These are phyloP conservation scores for Sporodiniella umbellata DNA, from an alignment of 371 early-diverging fungal genomes.

Conservation along the genomic window DNA sequence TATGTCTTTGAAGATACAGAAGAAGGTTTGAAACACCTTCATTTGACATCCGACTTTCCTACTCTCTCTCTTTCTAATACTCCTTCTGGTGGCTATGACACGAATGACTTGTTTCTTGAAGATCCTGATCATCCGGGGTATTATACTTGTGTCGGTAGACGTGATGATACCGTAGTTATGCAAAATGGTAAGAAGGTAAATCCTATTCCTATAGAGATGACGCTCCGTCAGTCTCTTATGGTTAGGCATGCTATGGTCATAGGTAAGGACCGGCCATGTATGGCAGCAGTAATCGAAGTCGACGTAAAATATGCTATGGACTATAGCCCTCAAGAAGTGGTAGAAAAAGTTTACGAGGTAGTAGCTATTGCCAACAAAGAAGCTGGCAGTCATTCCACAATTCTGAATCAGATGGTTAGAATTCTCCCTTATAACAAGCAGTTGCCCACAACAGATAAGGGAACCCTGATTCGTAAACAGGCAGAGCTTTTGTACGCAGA, in stretches of 20 bases:
- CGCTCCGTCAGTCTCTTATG: slow-evolving; percentile 15
- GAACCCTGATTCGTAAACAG: slow-evolving; percentile 22
- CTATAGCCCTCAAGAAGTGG: slow-evolving; percentile 13
- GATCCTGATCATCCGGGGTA: slow-evolving; percentile 9
- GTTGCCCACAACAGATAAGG: slow-evolving; percentile 32
- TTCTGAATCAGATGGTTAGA: slow-evolving; percentile 37
- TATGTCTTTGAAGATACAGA: slow-evolving; percentile 1
- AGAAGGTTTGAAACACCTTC: not conserved
- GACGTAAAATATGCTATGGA: slow-evolving; percentile 10
- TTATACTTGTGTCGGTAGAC: slow-evolving; percentile 23
- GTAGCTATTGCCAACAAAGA: slow-evolving; percentile 28
- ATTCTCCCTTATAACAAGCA: slow-evolving; percentile 26
- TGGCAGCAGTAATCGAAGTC: slow-evolving; percentile 27
- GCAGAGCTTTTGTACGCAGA: slow-evolving; percentile 20
- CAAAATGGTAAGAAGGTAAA: slow-evolving; percentile 46
- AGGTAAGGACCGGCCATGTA: slow-evolving; percentile 27
- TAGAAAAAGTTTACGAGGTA: slow-evolving; percentile 14
- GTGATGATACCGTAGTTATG: slow-evolving; percentile 36
- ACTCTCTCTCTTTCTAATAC: not conserved
- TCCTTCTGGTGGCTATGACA: slow-evolving; percentile 26
- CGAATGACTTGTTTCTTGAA: slow-evolving; percentile 27
- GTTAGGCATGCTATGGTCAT: slow-evolving; percentile 22
- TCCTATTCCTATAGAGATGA: slow-evolving; percentile 35
- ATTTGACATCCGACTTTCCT: slow-evolving; percentile 1
- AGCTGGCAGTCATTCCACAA: slow-evolving; percentile 28